phyloP scores from a whole-genome alignment of 2,329 filamentous ascomycete genomes.

The Akanthomyces muscarius region DNA sequence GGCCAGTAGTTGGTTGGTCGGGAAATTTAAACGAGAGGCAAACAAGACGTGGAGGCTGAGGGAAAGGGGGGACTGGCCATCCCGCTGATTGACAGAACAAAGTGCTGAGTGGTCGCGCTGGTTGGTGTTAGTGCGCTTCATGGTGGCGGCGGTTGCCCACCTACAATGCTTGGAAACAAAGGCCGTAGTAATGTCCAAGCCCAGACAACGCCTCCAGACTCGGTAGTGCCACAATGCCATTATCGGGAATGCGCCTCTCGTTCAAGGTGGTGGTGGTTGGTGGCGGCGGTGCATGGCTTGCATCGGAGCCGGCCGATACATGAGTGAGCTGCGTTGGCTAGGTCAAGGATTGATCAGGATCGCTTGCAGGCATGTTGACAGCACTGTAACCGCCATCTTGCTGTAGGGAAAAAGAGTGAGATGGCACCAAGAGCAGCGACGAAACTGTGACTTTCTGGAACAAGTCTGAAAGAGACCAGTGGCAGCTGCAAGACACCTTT shows the following conservation, averaged over 20 bases:
- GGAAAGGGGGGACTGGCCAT: neutral
- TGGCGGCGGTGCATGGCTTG: neutral
- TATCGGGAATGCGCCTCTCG: conserved; percentile 6
- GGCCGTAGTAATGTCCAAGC: neutral
- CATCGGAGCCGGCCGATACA: conserved; percentile 14
- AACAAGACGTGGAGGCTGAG: neutral
- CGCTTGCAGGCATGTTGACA: neutral
- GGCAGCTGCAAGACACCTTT: neutral
- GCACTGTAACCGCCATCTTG: neutral
- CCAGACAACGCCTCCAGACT: neutral
- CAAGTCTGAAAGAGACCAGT: neutral
- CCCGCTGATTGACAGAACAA: no score
- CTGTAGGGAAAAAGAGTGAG: no score
- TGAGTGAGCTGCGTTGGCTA: neutral
- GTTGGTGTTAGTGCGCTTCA: no score
- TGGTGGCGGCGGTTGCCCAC: no score
- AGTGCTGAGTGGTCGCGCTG: no score
- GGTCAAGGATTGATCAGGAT: neutral
- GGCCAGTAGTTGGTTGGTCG: neutral
- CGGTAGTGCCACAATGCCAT: neutral
- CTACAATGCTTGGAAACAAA: neutral
- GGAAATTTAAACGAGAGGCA: conserved; percentile 2
- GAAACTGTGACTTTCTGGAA: neutral
- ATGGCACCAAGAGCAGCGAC: no score
- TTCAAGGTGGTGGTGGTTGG: neutral